phyloP scores from a whole-genome alignment of 2,329 filamentous ascomycete species.

The Talaromyces sp. region DNA sequence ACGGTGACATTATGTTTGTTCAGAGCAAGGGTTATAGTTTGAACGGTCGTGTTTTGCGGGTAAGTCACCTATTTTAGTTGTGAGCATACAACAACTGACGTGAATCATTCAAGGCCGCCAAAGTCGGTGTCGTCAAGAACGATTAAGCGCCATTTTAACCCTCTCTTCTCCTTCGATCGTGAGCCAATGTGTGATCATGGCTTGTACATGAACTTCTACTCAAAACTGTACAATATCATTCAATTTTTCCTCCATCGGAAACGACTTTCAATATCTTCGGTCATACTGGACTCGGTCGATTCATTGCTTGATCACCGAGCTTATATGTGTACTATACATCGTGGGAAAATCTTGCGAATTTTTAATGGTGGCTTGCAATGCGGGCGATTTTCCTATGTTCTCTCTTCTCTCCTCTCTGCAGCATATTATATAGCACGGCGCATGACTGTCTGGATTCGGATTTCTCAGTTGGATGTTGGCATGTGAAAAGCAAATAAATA shows the following conservation, averaged over 20 bases:
- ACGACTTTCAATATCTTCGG: not conserved
- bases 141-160: conserved; percentile 29
- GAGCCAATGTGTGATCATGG: not conserved
- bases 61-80: conserved; percentile 29
- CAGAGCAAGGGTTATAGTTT: conserved; percentile 96
- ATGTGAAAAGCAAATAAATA: conserved; percentile 12
- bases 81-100: conserved; percentile 16
- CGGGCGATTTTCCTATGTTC: not conserved
- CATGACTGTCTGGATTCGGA: conserved; percentile 15
- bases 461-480: conserved; percentile 15
- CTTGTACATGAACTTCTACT: conserved; percentile 6
- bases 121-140: conserved; percentile 96
- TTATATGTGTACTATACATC: conserved; percentile 14
- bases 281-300: not conserved
- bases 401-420: conserved; percentile 16
- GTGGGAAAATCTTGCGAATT: not conserved
- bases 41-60: conserved; percentile 81
- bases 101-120: conserved; percentile 60
- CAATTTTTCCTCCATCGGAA: not conserved
- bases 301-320: not conserved
- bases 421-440: conserved; percentile 19
- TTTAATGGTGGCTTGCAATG: conserved; percentile 1
- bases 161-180: conserved; percentile 4
- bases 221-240: conserved; percentile 16
- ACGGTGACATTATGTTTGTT: conserved; percentile 84